phyloP scores from a whole-genome alignment of 306 rosid genomes.

The Castanea sativa region DNA sequence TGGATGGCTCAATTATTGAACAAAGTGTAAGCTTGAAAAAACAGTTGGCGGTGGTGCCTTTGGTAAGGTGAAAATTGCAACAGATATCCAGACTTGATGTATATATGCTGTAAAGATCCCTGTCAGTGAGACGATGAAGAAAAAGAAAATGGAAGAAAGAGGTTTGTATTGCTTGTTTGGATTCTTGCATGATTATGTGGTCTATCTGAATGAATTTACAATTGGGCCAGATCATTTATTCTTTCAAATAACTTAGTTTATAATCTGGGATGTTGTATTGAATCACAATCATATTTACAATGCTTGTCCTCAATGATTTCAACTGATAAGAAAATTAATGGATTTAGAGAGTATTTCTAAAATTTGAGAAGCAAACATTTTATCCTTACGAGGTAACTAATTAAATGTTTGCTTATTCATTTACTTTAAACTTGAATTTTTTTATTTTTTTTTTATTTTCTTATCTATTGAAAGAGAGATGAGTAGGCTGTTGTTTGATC shows the following conservation, averaged over 20 bases:
- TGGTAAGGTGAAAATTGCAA: no score
- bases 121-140: slow-evolving; percentile 66
- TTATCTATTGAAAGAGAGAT: no score
- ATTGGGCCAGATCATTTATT: neutral
- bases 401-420: neutral
- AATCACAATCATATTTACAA: neutral
- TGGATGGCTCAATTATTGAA: no score
- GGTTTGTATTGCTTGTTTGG: slow-evolving; percentile 41
- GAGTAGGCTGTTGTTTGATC: no score
- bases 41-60: no score
- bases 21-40: no score
- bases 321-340: neutral
- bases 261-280: slow-evolving; percentile 1
- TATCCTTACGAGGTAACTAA: neutral
- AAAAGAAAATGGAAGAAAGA: slow-evolving; percentile 90
- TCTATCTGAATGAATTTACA: neutral
- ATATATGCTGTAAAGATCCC: slow-evolving; percentile 95
- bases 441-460: no score
- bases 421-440: neutral
- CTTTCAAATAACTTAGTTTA: neutral
- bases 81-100: neutral
- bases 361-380: neutral
- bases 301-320: neutral
- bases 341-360: neutral
- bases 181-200: neutral